Evolutionary conservation across 2,329 filamentous ascomycete species (phyloP).

Genomic region (Metarhizium humberi): DNA sequence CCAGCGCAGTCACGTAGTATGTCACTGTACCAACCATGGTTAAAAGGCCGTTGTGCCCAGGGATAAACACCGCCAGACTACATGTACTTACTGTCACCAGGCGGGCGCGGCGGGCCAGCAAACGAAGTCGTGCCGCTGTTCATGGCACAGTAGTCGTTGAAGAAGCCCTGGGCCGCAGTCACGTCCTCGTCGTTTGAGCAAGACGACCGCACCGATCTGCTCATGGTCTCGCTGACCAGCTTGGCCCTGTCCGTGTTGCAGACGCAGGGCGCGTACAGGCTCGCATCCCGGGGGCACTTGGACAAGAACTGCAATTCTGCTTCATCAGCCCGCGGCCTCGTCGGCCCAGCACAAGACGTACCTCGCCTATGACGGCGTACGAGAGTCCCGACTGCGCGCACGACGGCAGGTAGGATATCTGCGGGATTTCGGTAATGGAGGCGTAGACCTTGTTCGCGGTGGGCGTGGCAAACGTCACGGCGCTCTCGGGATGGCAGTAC

Average conservation of each 20-base stretch:
- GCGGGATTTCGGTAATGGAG: conserved; percentile 41
- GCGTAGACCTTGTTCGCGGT: conserved; percentile 29
- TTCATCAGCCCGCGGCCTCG: too few species aligned
- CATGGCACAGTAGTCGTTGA: conserved; percentile 42
- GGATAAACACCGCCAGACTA: neutral
- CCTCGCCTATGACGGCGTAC: conserved; percentile 20
- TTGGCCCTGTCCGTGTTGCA: conserved; percentile 41
- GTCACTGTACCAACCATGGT: conserved; percentile 27
- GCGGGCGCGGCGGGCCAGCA: conserved; percentile 33
- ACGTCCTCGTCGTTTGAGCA: conserved; percentile 38
- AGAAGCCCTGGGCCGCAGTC: conserved; percentile 39
- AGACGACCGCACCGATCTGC: conserved; percentile 29
- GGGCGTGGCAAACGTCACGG: conserved; percentile 32
- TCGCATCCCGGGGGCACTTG: conserved; percentile 29
- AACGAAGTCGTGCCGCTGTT: conserved; percentile 40
- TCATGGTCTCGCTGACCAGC: conserved; percentile 32
- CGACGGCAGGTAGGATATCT: conserved; percentile 26
- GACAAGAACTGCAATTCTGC: conserved; percentile 15
- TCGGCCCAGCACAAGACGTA: conserved; percentile 6
- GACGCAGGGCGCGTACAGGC: conserved; percentile 38
- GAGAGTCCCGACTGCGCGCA: conserved; percentile 25
- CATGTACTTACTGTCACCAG: conserved; percentile 38
- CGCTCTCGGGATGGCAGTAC: conserved; percentile 37
- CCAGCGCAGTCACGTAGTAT: conserved; percentile 44
- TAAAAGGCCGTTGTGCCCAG: too few species aligned